Conservation (phyloP, 768 basidiomycete species). For the Amanita fuliginea region DNA sequence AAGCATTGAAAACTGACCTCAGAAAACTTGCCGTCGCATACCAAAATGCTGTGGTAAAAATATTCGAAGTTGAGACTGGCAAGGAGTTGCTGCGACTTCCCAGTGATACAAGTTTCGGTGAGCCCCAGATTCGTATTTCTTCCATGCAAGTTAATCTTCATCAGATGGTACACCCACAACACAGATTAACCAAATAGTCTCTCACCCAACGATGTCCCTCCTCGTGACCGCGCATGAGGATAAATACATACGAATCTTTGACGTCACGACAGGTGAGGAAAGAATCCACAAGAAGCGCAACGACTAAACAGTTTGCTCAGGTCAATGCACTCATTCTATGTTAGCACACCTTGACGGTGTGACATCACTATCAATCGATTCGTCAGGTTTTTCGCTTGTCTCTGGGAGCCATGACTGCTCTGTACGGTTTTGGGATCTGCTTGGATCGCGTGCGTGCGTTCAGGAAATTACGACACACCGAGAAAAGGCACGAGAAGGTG, state of each 20-base stretch:
- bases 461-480: constrained; percentile 89
- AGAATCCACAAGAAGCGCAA: neutral
- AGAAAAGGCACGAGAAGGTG: constrained; percentile 84
- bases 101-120: constrained; percentile 51
- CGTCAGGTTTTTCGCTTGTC: constrained; percentile 77
- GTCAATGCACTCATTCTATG: constrained; percentile 84
- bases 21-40: constrained; percentile 88
- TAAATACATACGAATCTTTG: constrained; percentile 85
- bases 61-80: constrained; percentile 86
- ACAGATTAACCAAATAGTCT: constrained; percentile 79
- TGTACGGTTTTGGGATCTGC: constrained; percentile 88
- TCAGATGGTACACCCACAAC: constrained; percentile 65
- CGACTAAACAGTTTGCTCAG: constrained; percentile 21
- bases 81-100: constrained; percentile 57
- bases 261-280: constrained; percentile 63
- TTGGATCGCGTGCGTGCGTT: constrained; percentile 66
- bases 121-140: constrained; percentile 11
- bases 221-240: constrained; percentile 91
- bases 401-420: constrained; percentile 93
- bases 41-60: constrained; percentile 78
- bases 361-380: constrained; percentile 83
- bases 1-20: constrained; percentile 72
- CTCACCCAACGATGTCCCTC: constrained; percentile 84
- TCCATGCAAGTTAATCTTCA: neutral
- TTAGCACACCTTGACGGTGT: constrained; percentile 86